Conservation (phyloP, 345 rosid genomes). For the Aurinia saxatilis region DNA sequence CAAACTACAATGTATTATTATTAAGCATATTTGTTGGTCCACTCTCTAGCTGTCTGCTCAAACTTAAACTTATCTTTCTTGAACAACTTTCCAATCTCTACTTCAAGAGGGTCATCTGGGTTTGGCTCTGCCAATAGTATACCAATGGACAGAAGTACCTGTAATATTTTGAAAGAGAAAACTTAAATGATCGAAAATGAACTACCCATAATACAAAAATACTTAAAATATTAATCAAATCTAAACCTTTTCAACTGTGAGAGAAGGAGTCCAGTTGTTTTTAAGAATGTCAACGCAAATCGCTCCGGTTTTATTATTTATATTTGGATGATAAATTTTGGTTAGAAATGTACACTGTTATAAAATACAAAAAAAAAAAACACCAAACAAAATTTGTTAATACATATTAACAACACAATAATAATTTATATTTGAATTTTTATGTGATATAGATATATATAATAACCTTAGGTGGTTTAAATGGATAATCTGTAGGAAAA, state of each 20-base stretch:
- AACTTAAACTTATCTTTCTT: no score
- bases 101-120: no score
- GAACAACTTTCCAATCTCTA: no score
- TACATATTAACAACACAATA: neutral
- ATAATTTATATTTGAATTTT: neutral
- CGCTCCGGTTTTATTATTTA: no score
- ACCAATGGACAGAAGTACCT: neutral
- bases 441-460: neutral
- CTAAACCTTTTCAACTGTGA: conserved; percentile 8
- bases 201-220: neutral
- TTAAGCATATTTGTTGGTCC: no score
- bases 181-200: neutral
- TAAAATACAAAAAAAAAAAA: neutral
- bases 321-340: no score
- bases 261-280: no score
- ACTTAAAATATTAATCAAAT: neutral
- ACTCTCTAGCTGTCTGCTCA: no score
- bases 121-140: no score
- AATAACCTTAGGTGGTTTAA: conserved; percentile 9
- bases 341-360: no score
- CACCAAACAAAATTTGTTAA: neutral
- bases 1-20: no score
- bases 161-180: neutral
- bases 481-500: conserved; percentile 6
- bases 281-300: no score